These are phyloP conservation scores for Holtermanniella nyarrowii DNA, from an alignment of 768 basidiomycete species.

Conservation along the genomic window DNA sequence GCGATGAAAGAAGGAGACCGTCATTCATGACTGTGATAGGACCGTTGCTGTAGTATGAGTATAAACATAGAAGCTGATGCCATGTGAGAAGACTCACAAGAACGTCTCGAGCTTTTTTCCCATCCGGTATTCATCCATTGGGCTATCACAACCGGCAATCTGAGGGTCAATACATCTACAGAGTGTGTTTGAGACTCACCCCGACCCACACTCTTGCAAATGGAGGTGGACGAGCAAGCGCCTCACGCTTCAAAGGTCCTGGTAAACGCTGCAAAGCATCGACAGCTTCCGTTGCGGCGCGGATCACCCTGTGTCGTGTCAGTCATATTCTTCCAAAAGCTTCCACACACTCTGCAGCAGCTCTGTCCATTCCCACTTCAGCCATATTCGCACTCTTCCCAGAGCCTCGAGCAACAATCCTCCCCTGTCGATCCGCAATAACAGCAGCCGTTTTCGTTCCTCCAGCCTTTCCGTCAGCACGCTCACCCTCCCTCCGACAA, in stretches of 20 bases:
- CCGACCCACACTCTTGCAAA: conserved; percentile 21
- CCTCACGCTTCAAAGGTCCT: neutral
- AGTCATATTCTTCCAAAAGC: neutral
- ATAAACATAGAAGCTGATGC: neutral
- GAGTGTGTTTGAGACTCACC: conserved; percentile 6
- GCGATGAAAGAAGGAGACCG: conserved; percentile 71
- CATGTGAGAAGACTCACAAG: conserved; percentile 12
- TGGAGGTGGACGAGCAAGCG: conserved; percentile 2
- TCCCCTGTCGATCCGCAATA: conserved; percentile 52
- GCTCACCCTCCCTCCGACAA: neutral
- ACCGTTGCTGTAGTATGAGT: conserved; percentile 29
- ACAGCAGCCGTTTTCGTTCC: conserved; percentile 78
- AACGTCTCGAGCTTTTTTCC: conserved; percentile 8
- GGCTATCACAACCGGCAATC: conserved; percentile 24
- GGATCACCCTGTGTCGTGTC: conserved; percentile 15
- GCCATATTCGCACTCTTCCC: conserved; percentile 79
- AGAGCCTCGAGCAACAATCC: conserved; percentile 55
- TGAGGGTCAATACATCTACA: conserved; percentile 2
- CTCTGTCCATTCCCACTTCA: conserved; percentile 50
- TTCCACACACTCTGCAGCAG: conserved; percentile 7
- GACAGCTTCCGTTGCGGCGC: conserved; percentile 17
- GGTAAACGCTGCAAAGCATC: neutral
- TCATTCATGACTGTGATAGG: conserved; percentile 67
- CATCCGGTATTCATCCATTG: conserved; percentile 13
- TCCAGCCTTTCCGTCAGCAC: conserved; percentile 43